Base-by-base conservation (phyloP, 2,329 filamentous ascomycete species). In the Emericellopsis atlantica region DNA sequence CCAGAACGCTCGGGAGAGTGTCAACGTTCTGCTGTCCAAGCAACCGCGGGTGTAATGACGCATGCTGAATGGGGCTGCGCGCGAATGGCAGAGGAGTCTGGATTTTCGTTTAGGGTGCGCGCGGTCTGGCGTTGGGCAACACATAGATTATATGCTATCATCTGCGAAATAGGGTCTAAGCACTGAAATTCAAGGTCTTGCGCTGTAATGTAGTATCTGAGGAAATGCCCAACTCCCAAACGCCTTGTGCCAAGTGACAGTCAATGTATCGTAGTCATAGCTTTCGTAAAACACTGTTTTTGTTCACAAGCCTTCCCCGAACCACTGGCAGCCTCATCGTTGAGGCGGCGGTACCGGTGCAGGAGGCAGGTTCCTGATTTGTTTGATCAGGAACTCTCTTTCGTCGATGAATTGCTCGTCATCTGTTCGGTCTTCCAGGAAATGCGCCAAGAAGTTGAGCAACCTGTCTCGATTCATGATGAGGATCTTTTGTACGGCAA, bases 341-440 rank as follows among this genome's bases (percentile, higher is more conserved):
- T 72, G 65, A 23, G 70, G 66, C 26, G 26, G 26, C 36, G 66
- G 61, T 23, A 79, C 67, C 4, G 76, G 76, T 40, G 65, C 69
- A 3, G 71, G 56, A 4, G 77, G 75, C 74, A 81, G 76, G 48
- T 76, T 80, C 50, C 71, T 70, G 54, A 98, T 96, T 61, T 95
- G 89, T 62, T 93, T 90, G 54, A 98, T 89, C 53, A 98, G 67
- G 57, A 96, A 98, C 51, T 92, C 90, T 56, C 94, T 86, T 70
- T 98, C 92, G 56, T 98, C 92, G 49, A 89, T 92, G 59, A 98
- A 98, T 61, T 98, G 92, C 61, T 96, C 92, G 56, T 98, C 92
- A 50, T 98, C 92, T 26, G 85, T 95, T 42, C 92, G 76, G 54
- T 96, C 92, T 55, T 95, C 89, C 29, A 98, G 71, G 56, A 98